Evolutionary conservation across 2,329 filamentous ascomycete species (phyloP).

Genomic region (Fusarium odoratissimum): DNA sequence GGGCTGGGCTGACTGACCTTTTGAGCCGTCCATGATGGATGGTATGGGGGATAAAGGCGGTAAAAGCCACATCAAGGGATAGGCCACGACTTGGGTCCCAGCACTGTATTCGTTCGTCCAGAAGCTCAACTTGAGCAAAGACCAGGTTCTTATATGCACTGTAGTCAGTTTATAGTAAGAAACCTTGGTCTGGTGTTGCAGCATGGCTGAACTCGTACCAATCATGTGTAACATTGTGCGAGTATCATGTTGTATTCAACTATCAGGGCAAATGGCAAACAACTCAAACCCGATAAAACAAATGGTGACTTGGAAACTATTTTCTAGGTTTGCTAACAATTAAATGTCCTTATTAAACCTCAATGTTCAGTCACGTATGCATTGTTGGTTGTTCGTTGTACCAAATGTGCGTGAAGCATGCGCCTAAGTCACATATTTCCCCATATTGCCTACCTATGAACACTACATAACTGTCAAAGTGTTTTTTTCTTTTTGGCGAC

Average conservation of each 20-base stretch:
- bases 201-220: background rate
- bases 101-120: background rate
- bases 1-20: slow-evolving; percentile 8
- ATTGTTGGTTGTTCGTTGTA: background rate
- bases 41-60: background rate
- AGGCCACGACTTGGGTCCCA: background rate
- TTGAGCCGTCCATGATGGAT: background rate
- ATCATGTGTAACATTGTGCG: slow-evolving; percentile 15
- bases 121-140: background rate
- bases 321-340: background rate
- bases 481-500: background rate
- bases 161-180: background rate
- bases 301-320: background rate
- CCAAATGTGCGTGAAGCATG: background rate
- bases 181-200: background rate
- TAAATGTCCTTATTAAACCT: background rate
- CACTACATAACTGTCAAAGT: background rate
- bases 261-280: background rate
- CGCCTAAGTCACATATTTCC: background rate
- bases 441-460: background rate
- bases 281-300: background rate
- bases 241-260: slow-evolving; percentile 2
- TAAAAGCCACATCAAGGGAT: slow-evolving; percentile 19
- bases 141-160: background rate
- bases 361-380: background rate